Conservation (phyloP, 352 stramenopile species). For the Pythium oligandrum region DNA sequence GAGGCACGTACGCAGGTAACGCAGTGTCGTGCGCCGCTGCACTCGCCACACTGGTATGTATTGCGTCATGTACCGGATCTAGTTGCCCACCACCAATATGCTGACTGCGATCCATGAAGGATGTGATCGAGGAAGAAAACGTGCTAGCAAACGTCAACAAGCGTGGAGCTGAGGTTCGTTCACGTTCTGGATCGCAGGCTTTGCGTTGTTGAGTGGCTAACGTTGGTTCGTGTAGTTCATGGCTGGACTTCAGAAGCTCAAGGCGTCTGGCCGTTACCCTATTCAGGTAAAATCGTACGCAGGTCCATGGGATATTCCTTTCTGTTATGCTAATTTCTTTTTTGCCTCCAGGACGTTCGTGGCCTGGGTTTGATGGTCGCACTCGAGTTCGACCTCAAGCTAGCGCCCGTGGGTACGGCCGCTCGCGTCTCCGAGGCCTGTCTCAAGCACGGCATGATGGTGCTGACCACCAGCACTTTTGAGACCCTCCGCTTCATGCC, state of each 20-base stretch:
- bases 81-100: not conserved
- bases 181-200: conserved; percentile 18
- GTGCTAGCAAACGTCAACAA: conserved; percentile 79
- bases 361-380: conserved; percentile 92
- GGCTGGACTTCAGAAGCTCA: conserved; percentile 67
- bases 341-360: conserved; percentile 70
- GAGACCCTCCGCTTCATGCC: conserved; percentile 93
- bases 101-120: conserved; percentile 21
- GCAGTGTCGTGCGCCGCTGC: conserved; percentile 89
- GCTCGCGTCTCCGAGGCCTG: conserved; percentile 74
- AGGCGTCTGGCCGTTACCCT: conserved; percentile 68
- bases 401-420: conserved; percentile 54
- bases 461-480: conserved; percentile 89
- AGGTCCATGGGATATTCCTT: conserved; percentile 1
- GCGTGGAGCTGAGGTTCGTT: conserved; percentile 39
- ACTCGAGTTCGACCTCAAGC: conserved; percentile 83
- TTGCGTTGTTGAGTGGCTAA: too few relatives aligned
- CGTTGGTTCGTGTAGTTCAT: conserved; percentile 34
- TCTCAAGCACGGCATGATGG: conserved; percentile 85
- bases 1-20: conserved; percentile 92
- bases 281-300: conserved; percentile 25
- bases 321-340: conserved; percentile 1
- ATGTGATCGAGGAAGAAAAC: conserved; percentile 88
- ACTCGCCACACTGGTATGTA: conserved; percentile 53
- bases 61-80: not conserved